Evolutionary conservation across 306 rosid genomes (phyloP).

Genomic region (Canavalia gladiata): DNA sequence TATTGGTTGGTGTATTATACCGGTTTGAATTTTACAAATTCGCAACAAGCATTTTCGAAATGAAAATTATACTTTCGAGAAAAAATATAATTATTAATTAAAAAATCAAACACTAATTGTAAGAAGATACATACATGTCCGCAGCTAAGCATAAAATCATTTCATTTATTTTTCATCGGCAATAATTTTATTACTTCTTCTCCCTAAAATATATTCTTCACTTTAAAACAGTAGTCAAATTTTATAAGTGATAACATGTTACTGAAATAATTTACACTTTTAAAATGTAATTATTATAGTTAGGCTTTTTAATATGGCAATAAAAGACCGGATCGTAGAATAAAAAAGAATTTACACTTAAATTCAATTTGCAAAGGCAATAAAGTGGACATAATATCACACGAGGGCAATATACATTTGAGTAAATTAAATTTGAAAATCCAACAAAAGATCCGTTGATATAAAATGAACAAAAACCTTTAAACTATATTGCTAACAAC

Average conservation of each 20-base stretch:
- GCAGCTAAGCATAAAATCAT: background rate
- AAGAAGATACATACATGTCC: background rate
- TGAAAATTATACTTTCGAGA: background rate
- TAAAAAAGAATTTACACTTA: background rate
- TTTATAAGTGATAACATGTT: background rate
- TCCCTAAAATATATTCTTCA: background rate
- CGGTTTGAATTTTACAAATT: no score
- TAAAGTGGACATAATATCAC: conserved; percentile 33
- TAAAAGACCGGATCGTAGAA: background rate
- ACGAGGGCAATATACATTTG: conserved; percentile 52
- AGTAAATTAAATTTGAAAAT: conserved; percentile 45
- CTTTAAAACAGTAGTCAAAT: background rate
- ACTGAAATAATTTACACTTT: background rate
- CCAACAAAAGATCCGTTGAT: conserved; percentile 38
- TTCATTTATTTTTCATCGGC: background rate
- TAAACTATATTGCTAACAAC: conserved; percentile 47
- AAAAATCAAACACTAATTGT: background rate
- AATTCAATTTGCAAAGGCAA: conserved; percentile 40
- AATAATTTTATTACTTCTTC: background rate
- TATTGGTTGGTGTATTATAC: no score
- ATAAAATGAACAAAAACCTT: conserved; percentile 36
- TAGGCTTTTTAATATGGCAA: conserved; percentile 16
- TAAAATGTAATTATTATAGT: background rate
- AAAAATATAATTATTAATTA: background rate
- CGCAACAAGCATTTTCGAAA: background rate